Evolutionary conservation across 2,329 filamentous ascomycete genomes (phyloP).

Genomic region (Esteya vermicola): DNA sequence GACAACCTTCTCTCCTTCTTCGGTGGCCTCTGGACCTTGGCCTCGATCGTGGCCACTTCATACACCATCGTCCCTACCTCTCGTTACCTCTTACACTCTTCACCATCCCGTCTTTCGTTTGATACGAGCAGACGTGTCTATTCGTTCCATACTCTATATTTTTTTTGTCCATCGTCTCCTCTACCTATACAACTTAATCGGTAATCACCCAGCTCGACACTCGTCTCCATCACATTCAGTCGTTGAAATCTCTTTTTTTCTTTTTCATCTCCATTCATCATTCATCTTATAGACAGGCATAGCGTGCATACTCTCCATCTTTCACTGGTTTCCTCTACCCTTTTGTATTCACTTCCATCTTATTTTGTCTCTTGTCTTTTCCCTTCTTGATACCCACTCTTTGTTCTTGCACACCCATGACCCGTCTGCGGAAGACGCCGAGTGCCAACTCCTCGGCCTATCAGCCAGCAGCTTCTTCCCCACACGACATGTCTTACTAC

Average conservation of each 20-base stretch:
- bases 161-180: constrained; percentile 3
- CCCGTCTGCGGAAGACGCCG: constrained; percentile 15
- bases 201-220: not conserved
- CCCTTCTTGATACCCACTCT: constrained; percentile 1
- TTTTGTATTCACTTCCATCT: not conserved
- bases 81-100: not conserved
- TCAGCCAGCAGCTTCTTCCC: constrained; percentile 10
- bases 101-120: constrained; percentile 20
- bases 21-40: constrained; percentile 15
- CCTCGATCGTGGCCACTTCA: constrained; percentile 8
- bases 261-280: not conserved
- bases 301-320: not conserved
- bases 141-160: not conserved
- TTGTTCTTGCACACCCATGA: constrained; percentile 11
- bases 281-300: not conserved
- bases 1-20: not conserved
- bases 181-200: not conserved
- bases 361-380: not conserved
- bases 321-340: constrained; percentile 1
- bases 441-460: constrained; percentile 15
- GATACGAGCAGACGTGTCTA: constrained; percentile 20
- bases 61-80: not conserved
- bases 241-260: not conserved
- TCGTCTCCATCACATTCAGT: not conserved
- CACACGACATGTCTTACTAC: constrained; percentile 19